Percentiles rank a stretch among this genome's conserved stretches.
These are phyloP conservation scores for Alloteropsis semialata DNA, from an alignment of 176 grass and related monocot genomes.

Conservation along the genomic window DNA sequence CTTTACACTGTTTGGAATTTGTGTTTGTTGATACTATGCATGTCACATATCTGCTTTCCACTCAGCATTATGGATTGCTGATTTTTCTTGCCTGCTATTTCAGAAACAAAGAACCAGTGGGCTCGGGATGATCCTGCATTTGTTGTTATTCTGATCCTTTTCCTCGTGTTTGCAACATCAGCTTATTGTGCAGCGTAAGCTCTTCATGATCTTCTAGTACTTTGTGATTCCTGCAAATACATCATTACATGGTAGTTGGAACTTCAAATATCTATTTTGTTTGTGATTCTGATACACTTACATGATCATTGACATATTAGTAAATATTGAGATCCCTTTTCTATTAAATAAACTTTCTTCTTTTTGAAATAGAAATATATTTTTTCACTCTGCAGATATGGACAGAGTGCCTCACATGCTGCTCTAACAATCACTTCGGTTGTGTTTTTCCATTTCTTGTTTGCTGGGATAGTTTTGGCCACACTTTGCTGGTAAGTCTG, in stretches of 20 bases:
- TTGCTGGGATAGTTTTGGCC: conserved; percentile 76
- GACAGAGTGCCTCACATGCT: conserved; percentile 66
- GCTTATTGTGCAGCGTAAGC: conserved; percentile 95
- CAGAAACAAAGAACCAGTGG: conserved; percentile 99
- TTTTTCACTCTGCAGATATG: conserved; percentile 59
- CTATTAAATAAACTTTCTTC: not conserved
- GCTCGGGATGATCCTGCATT: conserved; percentile 97
- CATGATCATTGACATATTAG: not conserved
- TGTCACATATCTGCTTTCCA: not conserved
- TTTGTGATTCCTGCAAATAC: not conserved
- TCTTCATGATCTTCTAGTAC: not conserved
- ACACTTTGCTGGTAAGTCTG: conserved; percentile 87
- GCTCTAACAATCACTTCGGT: conserved; percentile 76
- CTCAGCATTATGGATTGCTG: conserved; percentile 12
- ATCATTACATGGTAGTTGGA: not conserved
- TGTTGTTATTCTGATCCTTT: conserved; percentile 91
- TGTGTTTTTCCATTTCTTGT: conserved; percentile 82
- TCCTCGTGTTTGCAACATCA: conserved; percentile 86
- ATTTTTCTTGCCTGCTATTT: conserved; percentile 27
- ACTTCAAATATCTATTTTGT: not conserved
- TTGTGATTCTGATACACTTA: not conserved
- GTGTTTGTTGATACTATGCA: not conserved
- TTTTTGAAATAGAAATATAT: not conserved
- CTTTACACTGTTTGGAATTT: conserved; percentile 3
- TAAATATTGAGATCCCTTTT: no score